These are phyloP conservation scores for Phaseolus coccineus DNA, from an alignment of 331 rosid genomes.

Conservation along the genomic window DNA sequence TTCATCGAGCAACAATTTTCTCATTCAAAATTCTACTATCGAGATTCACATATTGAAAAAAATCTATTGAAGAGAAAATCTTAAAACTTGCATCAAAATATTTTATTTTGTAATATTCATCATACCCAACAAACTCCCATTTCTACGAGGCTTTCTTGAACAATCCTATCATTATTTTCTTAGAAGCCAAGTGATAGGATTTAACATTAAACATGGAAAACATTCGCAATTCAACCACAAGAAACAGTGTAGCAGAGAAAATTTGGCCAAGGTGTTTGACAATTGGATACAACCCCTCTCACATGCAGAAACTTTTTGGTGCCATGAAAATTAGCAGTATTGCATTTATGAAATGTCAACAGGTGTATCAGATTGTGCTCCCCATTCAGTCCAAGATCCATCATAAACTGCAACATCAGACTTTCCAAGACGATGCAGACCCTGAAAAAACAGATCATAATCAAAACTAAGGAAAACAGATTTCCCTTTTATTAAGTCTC, in stretches of 20 bases:
- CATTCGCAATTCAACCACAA: conserved; percentile 35
- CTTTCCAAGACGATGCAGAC: conserved; percentile 90
- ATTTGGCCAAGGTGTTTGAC: conserved; percentile 18
- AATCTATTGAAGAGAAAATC: not conserved
- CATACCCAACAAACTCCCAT: not conserved
- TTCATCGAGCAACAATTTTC: not conserved
- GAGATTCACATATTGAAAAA: no score
- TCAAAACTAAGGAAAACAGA: not conserved
- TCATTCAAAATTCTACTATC: not conserved
- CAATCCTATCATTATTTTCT: conserved; percentile 30
- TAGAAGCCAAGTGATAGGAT: conserved; percentile 26
- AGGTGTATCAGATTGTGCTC: conserved; percentile 78
- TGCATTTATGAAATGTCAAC: conserved; percentile 52
- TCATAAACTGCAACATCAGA: conserved; percentile 83
- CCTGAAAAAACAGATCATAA: conserved; percentile 52
- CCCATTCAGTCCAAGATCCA: conserved; percentile 99
- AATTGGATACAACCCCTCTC: conserved; percentile 28
- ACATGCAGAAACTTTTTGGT: conserved; percentile 19
- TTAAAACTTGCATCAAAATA: no score
- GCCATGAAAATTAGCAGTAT: conserved; percentile 9
- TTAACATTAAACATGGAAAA: conserved; percentile 22
- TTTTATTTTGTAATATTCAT: not conserved
- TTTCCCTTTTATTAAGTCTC: not conserved
- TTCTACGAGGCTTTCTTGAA: conserved; percentile 7
- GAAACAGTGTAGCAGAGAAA: conserved; percentile 3